Evolutionary conservation across 371 early-diverging fungal genomes (phyloP), one percentile per base, ranked within the genome.

Genomic region (Haplosporangium sp.): DNA sequence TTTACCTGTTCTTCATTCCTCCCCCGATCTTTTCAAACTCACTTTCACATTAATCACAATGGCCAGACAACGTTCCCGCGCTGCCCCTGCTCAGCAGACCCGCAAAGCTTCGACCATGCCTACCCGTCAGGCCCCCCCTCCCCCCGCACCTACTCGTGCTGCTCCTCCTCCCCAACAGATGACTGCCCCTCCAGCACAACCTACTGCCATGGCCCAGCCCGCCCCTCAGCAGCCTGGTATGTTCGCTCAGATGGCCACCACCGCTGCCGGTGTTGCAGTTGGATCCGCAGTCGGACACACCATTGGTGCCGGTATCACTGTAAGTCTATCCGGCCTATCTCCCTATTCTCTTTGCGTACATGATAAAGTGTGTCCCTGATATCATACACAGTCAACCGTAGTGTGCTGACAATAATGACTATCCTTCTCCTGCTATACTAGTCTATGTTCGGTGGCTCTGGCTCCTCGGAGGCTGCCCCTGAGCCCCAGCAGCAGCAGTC

Each of bases 211-310:
- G 81, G 82, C 83, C 41, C 85, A 82, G 50, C 81, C 85, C 59
- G 84, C 85, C 55, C 86, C 87, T 55, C 84, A 87, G 77, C 87
- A 85, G 66, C 90, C 88, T 55, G 89, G 80, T 29, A 51, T 79
- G 58, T 72, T 79, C 45, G 80, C 80, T 18, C 80, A 79, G 66
- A 79, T 94, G 94, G 96, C 95, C 21, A 83, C 94, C 41, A 96
- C 96, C 40, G 97, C 96, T 61, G 97, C 94, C 57, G 95, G 95
- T 86, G 95, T 96, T 65, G 97, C 96, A 60, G 92, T 95, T 45
- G 97, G 96, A 67, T 90, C 90, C 53, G 92, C 96, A 42, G 91
- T 93, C 40, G 94, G 93, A 55, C 92, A 92, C 72, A 89, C 90
- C 53, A 67, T 92, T 59, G 80, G 80, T 67, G 80, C 80, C 58